Evolutionary conservation across 1,284 basidiomycete species (phyloP).

Genomic region (Sanghuangporus weigelae): DNA sequence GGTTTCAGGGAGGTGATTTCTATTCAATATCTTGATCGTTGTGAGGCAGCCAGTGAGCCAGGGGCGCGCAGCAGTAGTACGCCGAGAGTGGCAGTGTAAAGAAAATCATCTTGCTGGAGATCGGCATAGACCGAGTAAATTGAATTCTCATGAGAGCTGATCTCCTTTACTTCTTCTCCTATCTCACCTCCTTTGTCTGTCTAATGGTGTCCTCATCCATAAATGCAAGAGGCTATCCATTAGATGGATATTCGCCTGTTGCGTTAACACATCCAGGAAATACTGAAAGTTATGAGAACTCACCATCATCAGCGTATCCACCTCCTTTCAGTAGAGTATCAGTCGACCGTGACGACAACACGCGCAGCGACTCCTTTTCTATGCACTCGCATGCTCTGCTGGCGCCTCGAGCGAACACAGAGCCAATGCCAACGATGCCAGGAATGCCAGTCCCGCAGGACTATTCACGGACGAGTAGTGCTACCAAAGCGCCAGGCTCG

Average conservation of each 20-base stretch:
- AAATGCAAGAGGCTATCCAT: neutral
- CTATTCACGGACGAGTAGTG: neutral
- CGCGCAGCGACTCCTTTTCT: constrained; percentile 16
- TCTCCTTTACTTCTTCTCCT: neutral
- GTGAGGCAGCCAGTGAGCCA: neutral
- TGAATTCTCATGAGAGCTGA: neutral
- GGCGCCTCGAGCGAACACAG: neutral
- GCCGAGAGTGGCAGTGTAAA: neutral
- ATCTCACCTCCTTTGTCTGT: neutral
- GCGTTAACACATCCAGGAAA: neutral
- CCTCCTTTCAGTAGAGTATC: neutral
- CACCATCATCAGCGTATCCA: neutral
- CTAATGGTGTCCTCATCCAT: neutral
- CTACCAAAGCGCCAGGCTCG: neutral
- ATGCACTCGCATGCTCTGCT: constrained; percentile 13
- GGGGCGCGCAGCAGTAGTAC: neutral
- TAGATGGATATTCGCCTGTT: neutral
- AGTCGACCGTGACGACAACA: constrained; percentile 4
- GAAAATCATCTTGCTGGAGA: neutral
- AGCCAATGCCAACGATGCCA: neutral
- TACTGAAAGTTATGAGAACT: neutral
- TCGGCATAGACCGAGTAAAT: neutral
- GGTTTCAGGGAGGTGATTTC: neutral
- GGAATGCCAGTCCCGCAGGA: constrained; percentile 3
- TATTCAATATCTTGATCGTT: neutral